Evolutionary conservation across 2,329 filamentous ascomycete species (phyloP).

Genomic region (Sporothrix phasma): DNA sequence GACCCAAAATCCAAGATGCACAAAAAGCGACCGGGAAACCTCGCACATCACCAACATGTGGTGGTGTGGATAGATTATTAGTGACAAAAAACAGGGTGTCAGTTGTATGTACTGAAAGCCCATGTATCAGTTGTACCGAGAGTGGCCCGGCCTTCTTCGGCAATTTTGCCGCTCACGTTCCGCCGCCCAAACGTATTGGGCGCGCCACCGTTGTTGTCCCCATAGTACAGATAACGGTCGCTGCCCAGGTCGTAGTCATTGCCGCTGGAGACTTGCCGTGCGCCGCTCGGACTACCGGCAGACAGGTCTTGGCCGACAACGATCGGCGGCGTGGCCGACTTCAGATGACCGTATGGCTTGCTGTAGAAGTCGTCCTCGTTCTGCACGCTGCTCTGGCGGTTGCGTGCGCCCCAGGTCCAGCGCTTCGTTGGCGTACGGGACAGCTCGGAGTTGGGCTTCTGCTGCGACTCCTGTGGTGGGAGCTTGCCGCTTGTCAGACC

Average conservation of each 20-base stretch:
- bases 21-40: not conserved
- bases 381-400: slow-evolving; percentile 38
- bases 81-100: not conserved
- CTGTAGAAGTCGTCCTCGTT: slow-evolving; percentile 38
- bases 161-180: slow-evolving; percentile 63
- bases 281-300: slow-evolving; percentile 23
- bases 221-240: slow-evolving; percentile 19
- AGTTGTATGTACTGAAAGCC: not conserved
- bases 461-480: slow-evolving; percentile 4
- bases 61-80: slow-evolving; percentile 3
- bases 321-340: slow-evolving; percentile 42
- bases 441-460: not conserved
- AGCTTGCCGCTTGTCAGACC: slow-evolving; percentile 2
- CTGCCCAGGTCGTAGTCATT: slow-evolving; percentile 39
- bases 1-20: not conserved
- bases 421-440: slow-evolving; percentile 15
- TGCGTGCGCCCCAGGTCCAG: slow-evolving; percentile 17
- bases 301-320: slow-evolving; percentile 33
- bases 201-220: not conserved
- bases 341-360: slow-evolving; percentile 51
- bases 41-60: not conserved
- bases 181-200: slow-evolving; percentile 33
- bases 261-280: slow-evolving; percentile 48
- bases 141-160: slow-evolving; percentile 51
- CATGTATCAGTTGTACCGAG: slow-evolving; percentile 16